phyloP scores from a whole-genome alignment of 768 basidiomycete species.

The Leccinum obscurum region DNA sequence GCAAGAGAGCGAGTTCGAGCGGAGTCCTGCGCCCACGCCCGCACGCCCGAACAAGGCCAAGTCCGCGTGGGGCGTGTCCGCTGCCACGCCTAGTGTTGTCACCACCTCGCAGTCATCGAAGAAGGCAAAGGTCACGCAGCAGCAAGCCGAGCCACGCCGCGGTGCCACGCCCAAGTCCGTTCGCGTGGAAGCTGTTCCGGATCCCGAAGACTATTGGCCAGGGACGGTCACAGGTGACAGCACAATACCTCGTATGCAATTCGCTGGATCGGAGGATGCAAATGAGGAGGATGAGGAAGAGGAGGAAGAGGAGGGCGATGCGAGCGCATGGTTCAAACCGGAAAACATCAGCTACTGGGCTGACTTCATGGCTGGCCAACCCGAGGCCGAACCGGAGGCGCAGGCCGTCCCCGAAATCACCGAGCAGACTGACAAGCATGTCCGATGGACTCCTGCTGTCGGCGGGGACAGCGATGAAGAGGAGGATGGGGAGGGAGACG shows the following conservation, averaged over 20 bases:
- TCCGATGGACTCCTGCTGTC: slow-evolving; percentile 26
- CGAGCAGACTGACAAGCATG: slow-evolving; percentile 20
- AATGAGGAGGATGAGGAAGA: slow-evolving; percentile 22
- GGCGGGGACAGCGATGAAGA: slow-evolving; percentile 26
- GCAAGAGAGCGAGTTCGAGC: slow-evolving; percentile 19
- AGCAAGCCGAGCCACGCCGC: slow-evolving; percentile 11
- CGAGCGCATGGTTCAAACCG: slow-evolving; percentile 26
- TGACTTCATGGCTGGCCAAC: slow-evolving; percentile 24
- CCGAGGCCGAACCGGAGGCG: slow-evolving; percentile 14
- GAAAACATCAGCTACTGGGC: slow-evolving; percentile 30
- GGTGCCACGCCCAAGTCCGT: slow-evolving; percentile 11
- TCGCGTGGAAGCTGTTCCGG: slow-evolving; percentile 16
- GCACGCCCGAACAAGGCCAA: slow-evolving; percentile 19
- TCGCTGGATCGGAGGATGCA: slow-evolving; percentile 5
- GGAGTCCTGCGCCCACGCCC: slow-evolving; percentile 1
- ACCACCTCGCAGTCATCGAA: slow-evolving; percentile 11
- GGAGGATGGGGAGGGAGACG: slow-evolving; percentile 23
- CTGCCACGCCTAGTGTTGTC: background rate
- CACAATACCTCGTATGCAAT: slow-evolving; percentile 11
- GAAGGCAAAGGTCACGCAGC: slow-evolving; percentile 18
- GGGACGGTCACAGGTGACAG: background rate
- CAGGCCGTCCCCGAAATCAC: slow-evolving; percentile 1
- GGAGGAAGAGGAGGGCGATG: slow-evolving; percentile 25
- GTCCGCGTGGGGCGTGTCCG: slow-evolving; percentile 13
- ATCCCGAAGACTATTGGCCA: slow-evolving; percentile 15